phyloP scores from a whole-genome alignment of 208 protist genomes.

The Angomonas ambiguus region DNA sequence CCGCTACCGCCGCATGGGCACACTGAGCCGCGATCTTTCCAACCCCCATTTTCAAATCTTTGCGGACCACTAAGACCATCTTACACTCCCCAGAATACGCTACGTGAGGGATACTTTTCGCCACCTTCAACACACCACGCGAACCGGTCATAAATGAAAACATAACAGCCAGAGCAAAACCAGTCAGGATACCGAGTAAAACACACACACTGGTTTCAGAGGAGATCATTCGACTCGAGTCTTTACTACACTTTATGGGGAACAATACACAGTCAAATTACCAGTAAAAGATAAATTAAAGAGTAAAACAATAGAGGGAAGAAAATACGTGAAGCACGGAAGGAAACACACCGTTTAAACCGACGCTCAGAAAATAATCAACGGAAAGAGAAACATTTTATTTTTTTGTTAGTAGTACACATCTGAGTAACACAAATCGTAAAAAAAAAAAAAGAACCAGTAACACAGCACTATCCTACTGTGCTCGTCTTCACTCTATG shows the following conservation, averaged over 20 bases:
- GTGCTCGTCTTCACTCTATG: no score
- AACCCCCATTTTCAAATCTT: slow-evolving; percentile 93
- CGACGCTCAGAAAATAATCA: background rate
- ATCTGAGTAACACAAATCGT: no score
- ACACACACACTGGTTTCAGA: background rate
- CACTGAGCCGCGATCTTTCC: slow-evolving; percentile 96
- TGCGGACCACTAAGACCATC: slow-evolving; percentile 92
- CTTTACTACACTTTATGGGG: background rate
- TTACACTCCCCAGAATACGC: slow-evolving; percentile 62
- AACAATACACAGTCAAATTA: no score
- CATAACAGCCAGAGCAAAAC: slow-evolving; percentile 26
- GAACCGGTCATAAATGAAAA: slow-evolving; percentile 1
- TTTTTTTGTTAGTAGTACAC: no score
- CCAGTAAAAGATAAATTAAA: background rate
- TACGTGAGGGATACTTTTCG: slow-evolving; percentile 8
- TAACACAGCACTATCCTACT: background rate
- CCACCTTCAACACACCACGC: background rate
- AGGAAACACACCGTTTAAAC: background rate
- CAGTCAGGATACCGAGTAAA: slow-evolving; percentile 25
- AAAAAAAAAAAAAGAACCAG: background rate
- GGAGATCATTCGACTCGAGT: background rate
- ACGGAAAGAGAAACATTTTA: background rate
- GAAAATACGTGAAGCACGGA: no score
- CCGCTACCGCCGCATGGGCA: slow-evolving; percentile 91
- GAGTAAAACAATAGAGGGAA: background rate